Percentiles rank a stretch among this genome's conserved stretches.
Conservation (phyloP, 257 asterid genomes). For the Solanum microdontum region DNA sequence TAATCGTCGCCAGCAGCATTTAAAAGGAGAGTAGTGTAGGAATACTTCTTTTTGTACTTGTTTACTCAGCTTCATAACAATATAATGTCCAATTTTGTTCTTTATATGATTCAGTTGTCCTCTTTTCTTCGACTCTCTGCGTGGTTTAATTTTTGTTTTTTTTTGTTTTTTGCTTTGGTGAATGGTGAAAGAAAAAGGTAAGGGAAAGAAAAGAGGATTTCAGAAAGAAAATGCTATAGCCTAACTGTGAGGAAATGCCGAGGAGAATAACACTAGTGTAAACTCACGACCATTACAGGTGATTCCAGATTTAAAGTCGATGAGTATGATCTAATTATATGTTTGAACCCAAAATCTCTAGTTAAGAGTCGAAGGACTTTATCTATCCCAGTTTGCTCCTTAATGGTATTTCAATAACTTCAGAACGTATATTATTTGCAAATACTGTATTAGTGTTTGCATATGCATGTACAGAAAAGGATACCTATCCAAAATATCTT, state of each 20-base stretch:
- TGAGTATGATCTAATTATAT: neutral
- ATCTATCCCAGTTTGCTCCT: neutral
- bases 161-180: neutral
- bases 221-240: neutral
- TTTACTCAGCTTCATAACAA: neutral
- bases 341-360: neutral
- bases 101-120: neutral
- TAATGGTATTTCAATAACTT: neutral
- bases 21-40: constrained; percentile 35
- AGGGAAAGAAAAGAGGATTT: neutral
- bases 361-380: neutral
- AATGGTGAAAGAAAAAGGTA: neutral
- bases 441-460: neutral
- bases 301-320: neutral
- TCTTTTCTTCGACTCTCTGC: neutral
- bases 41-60: neutral
- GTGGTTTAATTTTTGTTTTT: neutral
- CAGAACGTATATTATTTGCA: neutral
- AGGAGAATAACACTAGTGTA: neutral
- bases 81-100: neutral
- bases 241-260: neutral
- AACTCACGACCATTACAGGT: neutral
- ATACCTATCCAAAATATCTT: neutral
- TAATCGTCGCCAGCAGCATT: constrained; percentile 13
- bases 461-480: neutral